Conservation (phyloP, 2,329 filamentous ascomycete genomes). For the Monosporascus cannonballus region DNA sequence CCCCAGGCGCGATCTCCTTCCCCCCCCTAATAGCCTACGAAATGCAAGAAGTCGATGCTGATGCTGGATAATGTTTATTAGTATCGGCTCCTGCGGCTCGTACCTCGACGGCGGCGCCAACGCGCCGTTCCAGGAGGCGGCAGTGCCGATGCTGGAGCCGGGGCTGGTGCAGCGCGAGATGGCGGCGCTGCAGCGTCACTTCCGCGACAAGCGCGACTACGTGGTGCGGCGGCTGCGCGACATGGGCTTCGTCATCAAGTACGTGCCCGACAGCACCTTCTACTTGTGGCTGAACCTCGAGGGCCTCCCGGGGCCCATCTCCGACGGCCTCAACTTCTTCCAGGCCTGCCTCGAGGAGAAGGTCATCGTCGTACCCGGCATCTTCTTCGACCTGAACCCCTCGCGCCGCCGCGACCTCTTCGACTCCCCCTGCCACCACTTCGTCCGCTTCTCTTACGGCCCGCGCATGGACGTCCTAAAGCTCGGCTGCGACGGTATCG, state of each 20-base stretch:
- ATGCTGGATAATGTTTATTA: conserved; percentile 15
- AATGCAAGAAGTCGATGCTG: background rate
- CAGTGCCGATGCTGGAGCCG: conserved; percentile 89
- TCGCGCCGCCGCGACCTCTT: conserved; percentile 85
- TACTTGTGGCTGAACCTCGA: conserved; percentile 74
- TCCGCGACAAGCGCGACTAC: conserved; percentile 88
- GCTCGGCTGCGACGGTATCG: conserved; percentile 77
- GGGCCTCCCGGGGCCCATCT: conserved; percentile 71
- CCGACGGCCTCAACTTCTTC: conserved; percentile 95
- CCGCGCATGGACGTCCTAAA: conserved; percentile 74
- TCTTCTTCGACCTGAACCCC: conserved; percentile 97
- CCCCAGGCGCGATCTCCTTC: background rate
- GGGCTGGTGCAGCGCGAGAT: conserved; percentile 76
- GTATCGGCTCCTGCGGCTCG: conserved; percentile 81
- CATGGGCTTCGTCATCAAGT: conserved; percentile 83
- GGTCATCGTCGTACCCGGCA: conserved; percentile 93
- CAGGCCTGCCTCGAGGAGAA: conserved; percentile 88
- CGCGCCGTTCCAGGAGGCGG: conserved; percentile 91
- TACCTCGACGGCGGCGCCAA: conserved; percentile 94
- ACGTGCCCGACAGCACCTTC: conserved; percentile 86
- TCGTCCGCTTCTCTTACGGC: conserved; percentile 79
- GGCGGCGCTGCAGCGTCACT: conserved; percentile 82
- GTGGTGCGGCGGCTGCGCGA: conserved; percentile 71
- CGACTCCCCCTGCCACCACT: conserved; percentile 90
- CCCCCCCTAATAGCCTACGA: background rate